Evolutionary conservation across 768 basidiomycete species (phyloP), one percentile per base, ranked within the genome.

Genomic region (Agrocybe chaxingu): DNA sequence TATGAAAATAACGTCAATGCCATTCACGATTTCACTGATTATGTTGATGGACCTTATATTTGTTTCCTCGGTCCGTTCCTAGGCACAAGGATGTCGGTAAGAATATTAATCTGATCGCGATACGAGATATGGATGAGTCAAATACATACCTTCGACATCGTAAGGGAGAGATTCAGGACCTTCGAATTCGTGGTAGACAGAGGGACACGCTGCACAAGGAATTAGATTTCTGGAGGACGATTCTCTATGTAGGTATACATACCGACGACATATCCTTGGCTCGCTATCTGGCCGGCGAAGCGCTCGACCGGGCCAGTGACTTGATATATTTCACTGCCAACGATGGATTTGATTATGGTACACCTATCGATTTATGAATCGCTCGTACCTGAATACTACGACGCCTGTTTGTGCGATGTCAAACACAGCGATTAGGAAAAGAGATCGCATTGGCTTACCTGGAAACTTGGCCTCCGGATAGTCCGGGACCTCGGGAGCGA

Each of bases 271-370:
- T 80, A 91, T 55, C 91, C 91, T 30, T 92, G 86, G 54, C 87
- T 90, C 7, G 91, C 92, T 57, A 94, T 92, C 69, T 89, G 87
- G 10, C 87, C 84, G 0, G 88, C 89, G 62, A 90, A 92, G 44
- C 94, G 82, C 65, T 95, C 93, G n/a, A 96, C 94, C 33, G 94
- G 94, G 0, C 92, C 92, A n/a, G 92, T 95, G 1, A 95, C 92
- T 66, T 92, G 90, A 64, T 97, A 98, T 48, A 98, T 98, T 71
- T 96, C 94, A 60, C 92, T 93, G 12, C 48, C 13, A 10, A 29
- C 19, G 31, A 16, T 40, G n/a, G 12, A 24, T 8, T 18, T 49
- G 34, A 41, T 31, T 16, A 8, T 10, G 8, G 12, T 29, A 32
- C 3, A 32, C 11, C 18, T 8, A 32, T 1, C 9, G 16, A 42